Evolutionary conservation across 208 protist species (phyloP).

Genomic region (Crithidia fasciculata): DNA sequence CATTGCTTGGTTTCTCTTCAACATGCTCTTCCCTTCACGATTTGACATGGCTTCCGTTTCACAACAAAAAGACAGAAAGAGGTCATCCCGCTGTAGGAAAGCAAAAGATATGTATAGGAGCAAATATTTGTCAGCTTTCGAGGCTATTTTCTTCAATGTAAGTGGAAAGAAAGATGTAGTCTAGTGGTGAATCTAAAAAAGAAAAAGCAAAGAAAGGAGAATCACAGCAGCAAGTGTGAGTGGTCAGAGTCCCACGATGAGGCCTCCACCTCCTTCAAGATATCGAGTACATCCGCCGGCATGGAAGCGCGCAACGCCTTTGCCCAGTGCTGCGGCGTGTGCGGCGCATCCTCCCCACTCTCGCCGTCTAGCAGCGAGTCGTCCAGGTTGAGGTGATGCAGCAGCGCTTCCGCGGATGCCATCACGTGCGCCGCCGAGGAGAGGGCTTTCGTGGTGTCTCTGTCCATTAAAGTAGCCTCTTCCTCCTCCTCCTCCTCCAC

Average conservation of each 20-base stretch:
- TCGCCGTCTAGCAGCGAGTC: background rate
- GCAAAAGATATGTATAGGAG: too few species aligned
- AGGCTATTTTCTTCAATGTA: too few species aligned
- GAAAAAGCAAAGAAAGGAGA: background rate
- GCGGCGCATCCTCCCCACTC: background rate
- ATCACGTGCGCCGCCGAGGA: slow-evolving; percentile 5
- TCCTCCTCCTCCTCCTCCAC: background rate
- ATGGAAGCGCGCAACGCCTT: slow-evolving; percentile 1
- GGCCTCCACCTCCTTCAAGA: slow-evolving; percentile 21
- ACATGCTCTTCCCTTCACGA: too few species aligned
- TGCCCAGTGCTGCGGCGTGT: background rate
- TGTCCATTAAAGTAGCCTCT: too few species aligned
- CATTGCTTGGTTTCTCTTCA: too few species aligned
- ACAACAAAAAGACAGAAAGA: too few species aligned
- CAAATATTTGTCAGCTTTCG: too few species aligned
- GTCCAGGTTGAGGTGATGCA: slow-evolving; percentile 18
- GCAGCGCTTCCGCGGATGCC: slow-evolving; percentile 20
- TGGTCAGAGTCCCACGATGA: slow-evolving; percentile 9
- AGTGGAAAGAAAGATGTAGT: too few species aligned
- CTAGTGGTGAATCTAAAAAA: background rate
- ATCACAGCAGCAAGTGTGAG: background rate
- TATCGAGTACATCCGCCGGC: slow-evolving; percentile 14
- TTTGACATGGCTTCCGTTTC: too few species aligned
- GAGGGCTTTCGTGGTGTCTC: background rate
- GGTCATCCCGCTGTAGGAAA: too few species aligned